Evolutionary conservation across 768 basidiomycete species (phyloP).

Genomic region (Dentipellis sp.): DNA sequence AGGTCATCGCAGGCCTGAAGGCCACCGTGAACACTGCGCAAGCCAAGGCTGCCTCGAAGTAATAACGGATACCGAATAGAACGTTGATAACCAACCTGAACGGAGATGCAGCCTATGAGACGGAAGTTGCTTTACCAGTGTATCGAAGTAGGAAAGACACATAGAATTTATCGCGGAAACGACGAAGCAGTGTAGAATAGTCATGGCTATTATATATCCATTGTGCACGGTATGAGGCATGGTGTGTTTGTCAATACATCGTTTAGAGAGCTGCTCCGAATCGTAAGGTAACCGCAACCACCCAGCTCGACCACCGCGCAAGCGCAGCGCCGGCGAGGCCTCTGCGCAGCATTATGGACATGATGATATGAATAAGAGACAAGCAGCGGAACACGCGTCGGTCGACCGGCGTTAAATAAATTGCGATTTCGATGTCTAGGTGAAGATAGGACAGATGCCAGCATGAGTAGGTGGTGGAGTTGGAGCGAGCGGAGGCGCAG

Average conservation of each 20-base stretch:
- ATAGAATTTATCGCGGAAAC: background rate
- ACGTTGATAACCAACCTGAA: background rate
- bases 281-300: background rate
- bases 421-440: constrained; percentile 5
- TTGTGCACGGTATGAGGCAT: background rate
- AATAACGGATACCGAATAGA: background rate
- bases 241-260: background rate
- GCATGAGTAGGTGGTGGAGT: constrained; percentile 7
- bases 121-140: background rate
- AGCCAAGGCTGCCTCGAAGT: constrained; percentile 27
- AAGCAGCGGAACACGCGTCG: background rate
- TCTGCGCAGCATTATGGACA: background rate
- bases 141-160: background rate
- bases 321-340: background rate
- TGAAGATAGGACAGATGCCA: constrained; percentile 11
- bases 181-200: background rate
- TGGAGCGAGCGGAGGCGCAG: no score
- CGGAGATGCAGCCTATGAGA: background rate
- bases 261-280: background rate
- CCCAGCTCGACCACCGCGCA: background rate
- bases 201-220: background rate
- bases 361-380: background rate
- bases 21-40: constrained; percentile 61
- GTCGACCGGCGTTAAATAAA: background rate
- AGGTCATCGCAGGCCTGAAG: constrained; percentile 69